Conservation (phyloP, 2,329 filamentous ascomycete genomes). For the Ophiostoma pallidulum region DNA sequence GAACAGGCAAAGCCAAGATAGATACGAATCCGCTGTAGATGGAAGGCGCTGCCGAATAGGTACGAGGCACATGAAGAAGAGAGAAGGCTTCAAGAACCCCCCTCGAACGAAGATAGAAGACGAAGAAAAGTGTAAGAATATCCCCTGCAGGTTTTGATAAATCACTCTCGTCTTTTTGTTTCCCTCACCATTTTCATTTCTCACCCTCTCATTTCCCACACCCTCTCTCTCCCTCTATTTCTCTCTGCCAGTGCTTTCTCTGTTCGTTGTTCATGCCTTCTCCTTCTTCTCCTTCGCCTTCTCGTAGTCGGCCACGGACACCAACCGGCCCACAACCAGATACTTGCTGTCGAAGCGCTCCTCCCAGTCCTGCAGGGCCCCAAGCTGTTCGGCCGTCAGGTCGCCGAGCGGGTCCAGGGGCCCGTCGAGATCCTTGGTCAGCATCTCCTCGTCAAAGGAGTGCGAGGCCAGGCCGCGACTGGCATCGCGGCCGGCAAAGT, state of each 20-base stretch:
- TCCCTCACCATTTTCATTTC: background rate
- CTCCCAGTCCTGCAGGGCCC: constrained; percentile 84
- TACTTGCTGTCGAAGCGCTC: constrained; percentile 92
- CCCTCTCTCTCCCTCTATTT: background rate
- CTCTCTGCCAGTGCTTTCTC: background rate
- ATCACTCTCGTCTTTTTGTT: too few species aligned
- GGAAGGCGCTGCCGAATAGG: too few species aligned
- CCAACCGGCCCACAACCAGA: constrained; percentile 80
- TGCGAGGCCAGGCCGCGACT: constrained; percentile 78
- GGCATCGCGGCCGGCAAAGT: constrained; percentile 91
- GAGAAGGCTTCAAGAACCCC: too few species aligned
- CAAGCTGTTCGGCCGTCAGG: constrained; percentile 64
- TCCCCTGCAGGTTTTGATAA: too few species aligned
- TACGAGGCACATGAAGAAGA: too few species aligned
- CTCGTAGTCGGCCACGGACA: constrained; percentile 40
- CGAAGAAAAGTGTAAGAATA: too few species aligned
- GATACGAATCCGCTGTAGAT: too few species aligned
- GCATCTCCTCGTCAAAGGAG: constrained; percentile 90
- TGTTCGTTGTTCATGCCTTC: background rate
- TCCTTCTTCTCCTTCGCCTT: constrained; percentile 15
- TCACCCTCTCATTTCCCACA: background rate
- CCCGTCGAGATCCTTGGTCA: constrained; percentile 81
- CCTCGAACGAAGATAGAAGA: too few species aligned
- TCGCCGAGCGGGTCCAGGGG: constrained; percentile 69
- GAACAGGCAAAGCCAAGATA: too few species aligned